These are phyloP conservation scores for Capsella rubella DNA, from an alignment of 441 rosid species.

Conservation along the genomic window DNA sequence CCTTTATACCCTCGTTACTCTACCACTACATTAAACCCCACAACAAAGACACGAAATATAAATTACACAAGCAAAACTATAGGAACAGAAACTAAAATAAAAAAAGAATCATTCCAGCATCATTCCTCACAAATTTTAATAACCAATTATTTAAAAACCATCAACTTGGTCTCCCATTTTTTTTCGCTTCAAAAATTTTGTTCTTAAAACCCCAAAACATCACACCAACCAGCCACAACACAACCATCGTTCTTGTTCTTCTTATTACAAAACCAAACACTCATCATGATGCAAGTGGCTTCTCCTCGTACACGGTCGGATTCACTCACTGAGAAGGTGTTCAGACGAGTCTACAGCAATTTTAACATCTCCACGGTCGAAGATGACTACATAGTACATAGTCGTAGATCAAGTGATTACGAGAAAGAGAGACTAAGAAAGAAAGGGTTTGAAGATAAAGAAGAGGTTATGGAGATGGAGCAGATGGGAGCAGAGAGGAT, in stretches of 20 bases:
- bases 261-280: slow-evolving; percentile 5
- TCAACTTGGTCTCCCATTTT: slow-evolving; percentile 45
- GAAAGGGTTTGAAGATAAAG: slow-evolving; percentile 51
- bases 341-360: slow-evolving; percentile 62
- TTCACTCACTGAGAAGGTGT: slow-evolving; percentile 67
- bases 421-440: slow-evolving; percentile 40
- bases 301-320: slow-evolving; percentile 55
- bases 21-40: slow-evolving; percentile 32
- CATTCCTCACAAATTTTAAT: slow-evolving; percentile 33
- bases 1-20: slow-evolving; percentile 28
- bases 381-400: slow-evolving; percentile 5
- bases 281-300: slow-evolving; percentile 60
- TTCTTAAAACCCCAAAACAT: slow-evolving; percentile 4
- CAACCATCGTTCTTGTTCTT: slow-evolving; percentile 30
- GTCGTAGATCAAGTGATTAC: slow-evolving; percentile 28
- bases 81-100: slow-evolving; percentile 23
- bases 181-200: slow-evolving; percentile 6
- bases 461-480: slow-evolving; percentile 68
- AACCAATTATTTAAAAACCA: slow-evolving; percentile 11
- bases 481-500: slow-evolving; percentile 94
- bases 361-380: slow-evolving; percentile 34
- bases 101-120: slow-evolving; percentile 46
- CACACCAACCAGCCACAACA: slow-evolving; percentile 35
- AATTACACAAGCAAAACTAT: slow-evolving; percentile 36
- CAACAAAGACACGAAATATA: slow-evolving; percentile 41